These are phyloP conservation scores for Leccinum subtestaceum DNA, from an alignment of 768 basidiomycete genomes.

Conservation along the genomic window DNA sequence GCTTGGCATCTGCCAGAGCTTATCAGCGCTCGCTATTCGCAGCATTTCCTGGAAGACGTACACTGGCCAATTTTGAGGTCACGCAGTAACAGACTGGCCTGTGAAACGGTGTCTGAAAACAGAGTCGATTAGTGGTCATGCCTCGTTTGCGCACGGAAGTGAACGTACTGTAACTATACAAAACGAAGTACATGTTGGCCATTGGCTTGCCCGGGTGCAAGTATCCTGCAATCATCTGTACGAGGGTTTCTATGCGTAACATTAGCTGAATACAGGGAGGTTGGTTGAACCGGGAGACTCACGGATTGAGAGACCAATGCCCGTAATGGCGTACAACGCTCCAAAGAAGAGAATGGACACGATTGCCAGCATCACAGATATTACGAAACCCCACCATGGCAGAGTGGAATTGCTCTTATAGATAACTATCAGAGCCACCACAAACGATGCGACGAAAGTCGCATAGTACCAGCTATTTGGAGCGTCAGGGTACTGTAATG, in stretches of 20 bases:
- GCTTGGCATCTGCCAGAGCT: constrained; percentile 38
- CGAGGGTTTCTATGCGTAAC: constrained; percentile 22
- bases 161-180: constrained; percentile 46
- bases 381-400: constrained; percentile 59
- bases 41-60: background rate
- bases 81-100: constrained; percentile 51
- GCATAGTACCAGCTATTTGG: constrained; percentile 35
- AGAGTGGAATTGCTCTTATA: constrained; percentile 53
- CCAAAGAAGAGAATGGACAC: constrained; percentile 52
- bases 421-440: constrained; percentile 51
- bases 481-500: constrained; percentile 32
- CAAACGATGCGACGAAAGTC: constrained; percentile 33
- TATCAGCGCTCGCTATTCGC: constrained; percentile 36
- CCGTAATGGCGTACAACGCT: constrained; percentile 52
- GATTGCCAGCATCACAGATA: constrained; percentile 51
- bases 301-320: constrained; percentile 17
- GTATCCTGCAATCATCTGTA: constrained; percentile 39
- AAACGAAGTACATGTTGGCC: constrained; percentile 43
- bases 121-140: background rate
- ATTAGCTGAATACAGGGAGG: background rate
- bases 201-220: constrained; percentile 37
- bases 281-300: constrained; percentile 7
- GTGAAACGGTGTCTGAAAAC: constrained; percentile 44
- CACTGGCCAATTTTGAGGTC: constrained; percentile 49
- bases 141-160: constrained; percentile 8